phyloP scores from a whole-genome alignment of 257 asterid species.

The Solanum okadae region DNA sequence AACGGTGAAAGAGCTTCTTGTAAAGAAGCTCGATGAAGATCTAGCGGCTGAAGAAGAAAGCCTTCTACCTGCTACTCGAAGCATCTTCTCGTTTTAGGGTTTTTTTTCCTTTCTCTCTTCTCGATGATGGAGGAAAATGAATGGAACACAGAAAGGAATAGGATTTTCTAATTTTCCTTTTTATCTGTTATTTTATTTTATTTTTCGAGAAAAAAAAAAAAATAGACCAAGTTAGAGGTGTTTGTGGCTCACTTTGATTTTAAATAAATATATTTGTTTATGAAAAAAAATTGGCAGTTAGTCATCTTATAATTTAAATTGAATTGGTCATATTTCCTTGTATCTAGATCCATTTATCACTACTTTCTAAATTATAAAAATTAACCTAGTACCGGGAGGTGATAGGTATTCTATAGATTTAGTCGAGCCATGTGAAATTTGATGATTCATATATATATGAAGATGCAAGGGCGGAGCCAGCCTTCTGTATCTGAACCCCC shows the following conservation, averaged over 20 bases:
- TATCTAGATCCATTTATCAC: not conserved
- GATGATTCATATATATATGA: not conserved
- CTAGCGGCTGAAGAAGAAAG: constrained; percentile 29
- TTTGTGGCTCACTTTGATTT: not conserved
- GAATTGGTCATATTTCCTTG: not conserved
- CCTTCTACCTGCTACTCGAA: constrained; percentile 66
- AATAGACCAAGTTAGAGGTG: not conserved
- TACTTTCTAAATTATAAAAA: not conserved
- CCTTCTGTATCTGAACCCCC: too few relatives aligned
- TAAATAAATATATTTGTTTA: not conserved
- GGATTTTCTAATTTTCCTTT: not conserved
- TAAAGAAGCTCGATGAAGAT: constrained; percentile 29
- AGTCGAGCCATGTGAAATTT: not conserved
- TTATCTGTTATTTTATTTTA: not conserved
- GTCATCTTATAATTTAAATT: not conserved
- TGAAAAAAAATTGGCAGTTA: not conserved
- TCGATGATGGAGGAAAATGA: not conserved
- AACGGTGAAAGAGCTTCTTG: constrained; percentile 22
- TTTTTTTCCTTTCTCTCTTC: not conserved
- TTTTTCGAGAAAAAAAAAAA: not conserved
- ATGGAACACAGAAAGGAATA: not conserved
- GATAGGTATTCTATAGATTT: too few relatives aligned
- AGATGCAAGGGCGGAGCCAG: too few relatives aligned
- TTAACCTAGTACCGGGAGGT: not conserved
- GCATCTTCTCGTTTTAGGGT: constrained; percentile 19